Evolutionary conservation across 2,329 filamentous ascomycete species (phyloP).

Genomic region (Xylariaceae sp.): DNA sequence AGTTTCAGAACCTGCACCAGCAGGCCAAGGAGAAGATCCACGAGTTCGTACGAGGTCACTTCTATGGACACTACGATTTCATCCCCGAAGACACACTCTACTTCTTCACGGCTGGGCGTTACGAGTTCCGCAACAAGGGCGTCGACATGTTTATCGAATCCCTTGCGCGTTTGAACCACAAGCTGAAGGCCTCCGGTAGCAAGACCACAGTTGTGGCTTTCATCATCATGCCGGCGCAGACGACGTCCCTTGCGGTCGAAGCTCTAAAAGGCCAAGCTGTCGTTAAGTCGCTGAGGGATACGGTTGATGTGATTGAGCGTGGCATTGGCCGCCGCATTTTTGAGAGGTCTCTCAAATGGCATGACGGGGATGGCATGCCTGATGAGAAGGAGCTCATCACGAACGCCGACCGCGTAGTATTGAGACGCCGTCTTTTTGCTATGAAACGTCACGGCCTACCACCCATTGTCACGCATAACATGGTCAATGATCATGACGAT

Average conservation of each 20-base stretch:
- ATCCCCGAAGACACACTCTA: slow-evolving; percentile 95
- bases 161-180: slow-evolving; percentile 87
- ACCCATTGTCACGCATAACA: slow-evolving; percentile 97
- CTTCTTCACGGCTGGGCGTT: slow-evolving; percentile 93
- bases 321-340: slow-evolving; percentile 92
- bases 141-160: slow-evolving; percentile 99
- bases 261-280: slow-evolving; percentile 95
- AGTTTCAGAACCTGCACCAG: slow-evolving; percentile 97
- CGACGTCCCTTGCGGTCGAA: slow-evolving; percentile 88
- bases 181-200: slow-evolving; percentile 75
- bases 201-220: slow-evolving; percentile 96
- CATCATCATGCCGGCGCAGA: slow-evolving; percentile 98
- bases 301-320: slow-evolving; percentile 84
- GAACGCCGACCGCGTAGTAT: slow-evolving; percentile 82
- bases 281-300: slow-evolving; percentile 92
- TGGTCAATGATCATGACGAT: slow-evolving; percentile 89
- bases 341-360: slow-evolving; percentile 90
- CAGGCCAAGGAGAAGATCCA: slow-evolving; percentile 97
- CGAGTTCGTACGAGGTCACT: slow-evolving; percentile 95
- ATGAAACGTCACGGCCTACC: slow-evolving; percentile 91
- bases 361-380: slow-evolving; percentile 85
- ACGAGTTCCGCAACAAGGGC: slow-evolving; percentile 97
- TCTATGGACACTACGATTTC: slow-evolving; percentile 97
- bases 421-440: slow-evolving; percentile 85
- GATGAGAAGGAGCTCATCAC: slow-evolving; percentile 96